Base-by-base conservation (phyloP, 2,329 filamentous ascomycete species). In the Alternaria rosae region DNA sequence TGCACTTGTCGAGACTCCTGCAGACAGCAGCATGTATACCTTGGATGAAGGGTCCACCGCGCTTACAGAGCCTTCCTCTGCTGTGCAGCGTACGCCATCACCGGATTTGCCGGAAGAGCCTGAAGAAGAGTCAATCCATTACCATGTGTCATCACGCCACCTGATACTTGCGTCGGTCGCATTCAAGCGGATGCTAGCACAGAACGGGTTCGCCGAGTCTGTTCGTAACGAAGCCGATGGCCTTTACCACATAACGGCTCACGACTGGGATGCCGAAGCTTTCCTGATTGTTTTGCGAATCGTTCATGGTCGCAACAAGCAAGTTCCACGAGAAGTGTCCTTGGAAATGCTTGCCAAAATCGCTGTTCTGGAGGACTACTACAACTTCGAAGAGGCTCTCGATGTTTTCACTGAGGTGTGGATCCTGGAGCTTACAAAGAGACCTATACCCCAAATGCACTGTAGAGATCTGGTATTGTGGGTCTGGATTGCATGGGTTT, bases 101-200 rank as follows among this genome's bases (percentile, higher is more conserved):
- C 13, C 20, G 2, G 25, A 7, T 2, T 3, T 1, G 9, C 48
- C 30, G 4, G 6, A 21, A 38, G 48, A 52, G 48, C 48, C 23
- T 45, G 41, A 53, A 3, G 20, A 21, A n/a, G n/a, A 38, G 17
- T 43, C 20, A 0, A 23, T 59, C 3, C 51, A 43, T 15, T 59
- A 55, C 20, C 23, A 59, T 21, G 57, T 59, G 8, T 59, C 57
- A 1, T 59, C 57, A 4, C 51, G 57, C 5, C 57, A 59, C 32
- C 6, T 59, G 11, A 59, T 59, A 7, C 50, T 59, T 4, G 51
- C 43, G 0, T 59, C 57, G 20, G 5, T 51, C 1, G 2, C 41
- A 4, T 50, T 59, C 35, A 47, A 21, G n/a, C 35, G 23, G 6
- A 23, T 30, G 13, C 11, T 59, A 1, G 11, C 15, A 9, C 41